These are phyloP conservation scores for Diddensiella santjacobensis DNA, from an alignment of 805 yeast species.

Conservation along the genomic window DNA sequence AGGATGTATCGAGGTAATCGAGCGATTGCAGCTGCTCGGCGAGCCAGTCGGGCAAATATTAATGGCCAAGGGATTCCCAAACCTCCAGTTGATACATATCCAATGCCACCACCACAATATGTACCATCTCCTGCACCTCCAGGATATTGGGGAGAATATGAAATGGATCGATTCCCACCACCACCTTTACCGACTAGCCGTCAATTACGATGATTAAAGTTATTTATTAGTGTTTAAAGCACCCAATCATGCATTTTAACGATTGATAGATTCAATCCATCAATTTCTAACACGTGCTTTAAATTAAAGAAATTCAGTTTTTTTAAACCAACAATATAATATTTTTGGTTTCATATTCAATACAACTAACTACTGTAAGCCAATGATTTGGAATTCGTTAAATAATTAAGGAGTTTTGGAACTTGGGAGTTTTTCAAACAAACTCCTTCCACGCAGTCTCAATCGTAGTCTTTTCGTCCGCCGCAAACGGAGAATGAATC, in stretches of 20 bases:
- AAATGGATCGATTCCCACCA: not conserved
- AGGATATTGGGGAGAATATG: not conserved
- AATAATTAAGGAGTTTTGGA: too few species aligned
- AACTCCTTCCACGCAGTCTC: conserved; percentile 50
- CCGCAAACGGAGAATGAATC: conserved; percentile 52
- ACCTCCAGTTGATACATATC: not conserved
- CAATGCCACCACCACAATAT: not conserved
- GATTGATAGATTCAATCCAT: too few species aligned
- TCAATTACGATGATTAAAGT: not conserved
- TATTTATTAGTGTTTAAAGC: too few species aligned
- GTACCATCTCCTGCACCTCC: not conserved
- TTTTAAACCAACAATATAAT: too few species aligned
- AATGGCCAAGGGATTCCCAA: not conserved
- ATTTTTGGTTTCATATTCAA: too few species aligned
- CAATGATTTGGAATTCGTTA: too few species aligned
- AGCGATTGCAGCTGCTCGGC: not conserved
- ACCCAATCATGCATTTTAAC: too few species aligned
- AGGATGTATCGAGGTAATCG: not conserved
- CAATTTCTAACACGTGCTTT: too few species aligned
- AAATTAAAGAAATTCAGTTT: too few species aligned
- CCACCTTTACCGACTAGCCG: not conserved
- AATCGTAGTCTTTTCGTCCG: conserved; percentile 29
- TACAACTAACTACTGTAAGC: too few species aligned
- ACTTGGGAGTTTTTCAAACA: too few species aligned
- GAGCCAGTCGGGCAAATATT: not conserved